Conservation (phyloP, 1,139 yeast species). For the Pichiaceae sp. region DNA sequence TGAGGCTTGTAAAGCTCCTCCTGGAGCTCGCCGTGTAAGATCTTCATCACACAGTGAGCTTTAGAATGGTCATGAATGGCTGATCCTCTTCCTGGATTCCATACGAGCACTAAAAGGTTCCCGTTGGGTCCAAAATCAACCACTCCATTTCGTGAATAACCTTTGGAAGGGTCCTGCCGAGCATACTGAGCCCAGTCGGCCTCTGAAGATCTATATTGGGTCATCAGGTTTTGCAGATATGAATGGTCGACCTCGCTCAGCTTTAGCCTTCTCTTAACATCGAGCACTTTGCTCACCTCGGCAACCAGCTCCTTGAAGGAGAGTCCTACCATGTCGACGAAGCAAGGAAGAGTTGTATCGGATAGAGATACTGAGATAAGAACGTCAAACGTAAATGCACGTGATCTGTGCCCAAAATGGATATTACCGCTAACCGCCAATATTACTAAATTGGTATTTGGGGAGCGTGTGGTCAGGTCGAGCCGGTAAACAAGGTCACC, state of each 20-base stretch:
- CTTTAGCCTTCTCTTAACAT: slow-evolving; percentile 17
- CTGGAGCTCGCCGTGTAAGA: slow-evolving; percentile 49
- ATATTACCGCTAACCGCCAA: too few relatives aligned
- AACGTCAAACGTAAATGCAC: too few relatives aligned
- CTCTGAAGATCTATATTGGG: slow-evolving; percentile 38
- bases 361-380: too few relatives aligned
- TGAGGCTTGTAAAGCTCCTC: slow-evolving; percentile 46
- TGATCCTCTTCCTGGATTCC: slow-evolving; percentile 65
- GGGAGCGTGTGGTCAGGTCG: too few relatives aligned
- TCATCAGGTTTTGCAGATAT: slow-evolving; percentile 38
- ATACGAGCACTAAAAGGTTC: slow-evolving; percentile 56
- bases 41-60: slow-evolving; percentile 65
- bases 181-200: slow-evolving; percentile 58
- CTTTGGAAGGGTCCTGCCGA: slow-evolving; percentile 40
- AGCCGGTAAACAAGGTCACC: too few relatives aligned
- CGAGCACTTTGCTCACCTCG: slow-evolving; percentile 7
- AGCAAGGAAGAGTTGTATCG: background rate
- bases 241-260: slow-evolving; percentile 47
- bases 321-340: background rate
- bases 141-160: slow-evolving; percentile 57
- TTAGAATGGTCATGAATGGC: slow-evolving; percentile 72
- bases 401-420: too few relatives aligned
- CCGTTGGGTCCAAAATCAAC: slow-evolving; percentile 63
- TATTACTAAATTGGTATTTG: too few relatives aligned
- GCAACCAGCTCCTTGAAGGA: slow-evolving; percentile 8